Evolutionary conservation across 2,329 filamentous ascomycete species (phyloP).

Genomic region (Ceratocystis variospora): DNA sequence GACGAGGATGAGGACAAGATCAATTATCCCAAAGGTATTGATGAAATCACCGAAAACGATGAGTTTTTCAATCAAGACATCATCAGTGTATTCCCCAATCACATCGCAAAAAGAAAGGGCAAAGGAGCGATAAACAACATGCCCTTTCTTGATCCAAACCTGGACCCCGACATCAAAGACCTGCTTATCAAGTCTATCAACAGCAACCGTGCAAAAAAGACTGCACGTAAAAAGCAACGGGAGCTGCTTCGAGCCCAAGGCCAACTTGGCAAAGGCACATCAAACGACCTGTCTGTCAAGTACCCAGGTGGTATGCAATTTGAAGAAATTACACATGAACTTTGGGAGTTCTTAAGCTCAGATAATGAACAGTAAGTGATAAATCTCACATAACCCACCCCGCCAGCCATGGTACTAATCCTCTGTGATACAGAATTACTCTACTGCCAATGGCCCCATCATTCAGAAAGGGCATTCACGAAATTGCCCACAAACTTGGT

Average conservation of each 20-base stretch:
- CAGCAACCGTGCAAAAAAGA: slow-evolving; percentile 59
- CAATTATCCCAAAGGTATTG: neutral
- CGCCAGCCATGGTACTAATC: neutral
- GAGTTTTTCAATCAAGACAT: slow-evolving; percentile 13
- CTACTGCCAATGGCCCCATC: slow-evolving; percentile 75
- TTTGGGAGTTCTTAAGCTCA: slow-evolving; percentile 55
- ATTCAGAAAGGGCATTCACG: slow-evolving; percentile 65
- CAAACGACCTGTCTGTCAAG: slow-evolving; percentile 51
- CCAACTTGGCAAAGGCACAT: slow-evolving; percentile 50
- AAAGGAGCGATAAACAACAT: neutral
- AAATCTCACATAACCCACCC: neutral
- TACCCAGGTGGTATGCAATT: slow-evolving; percentile 16
- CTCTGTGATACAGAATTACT: slow-evolving; percentile 39
- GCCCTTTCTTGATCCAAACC: slow-evolving; percentile 24
- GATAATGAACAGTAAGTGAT: slow-evolving; percentile 45
- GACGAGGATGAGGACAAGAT: neutral
- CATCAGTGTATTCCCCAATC: slow-evolving; percentile 11
- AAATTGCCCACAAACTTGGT: slow-evolving; percentile 58
- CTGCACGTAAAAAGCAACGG: slow-evolving; percentile 53
- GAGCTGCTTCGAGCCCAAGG: slow-evolving; percentile 54
- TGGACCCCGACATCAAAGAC: slow-evolving; percentile 54
- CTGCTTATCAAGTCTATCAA: slow-evolving; percentile 47
- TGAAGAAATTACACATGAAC: slow-evolving; percentile 56
- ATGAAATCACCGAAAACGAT: neutral
- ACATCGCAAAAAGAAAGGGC: neutral